A percentile compares a stretch with the other conserved stretches of the same genome.
Conservation (phyloP, 2,329 filamentous ascomycete genomes). For the Alternaria ethzedia region DNA sequence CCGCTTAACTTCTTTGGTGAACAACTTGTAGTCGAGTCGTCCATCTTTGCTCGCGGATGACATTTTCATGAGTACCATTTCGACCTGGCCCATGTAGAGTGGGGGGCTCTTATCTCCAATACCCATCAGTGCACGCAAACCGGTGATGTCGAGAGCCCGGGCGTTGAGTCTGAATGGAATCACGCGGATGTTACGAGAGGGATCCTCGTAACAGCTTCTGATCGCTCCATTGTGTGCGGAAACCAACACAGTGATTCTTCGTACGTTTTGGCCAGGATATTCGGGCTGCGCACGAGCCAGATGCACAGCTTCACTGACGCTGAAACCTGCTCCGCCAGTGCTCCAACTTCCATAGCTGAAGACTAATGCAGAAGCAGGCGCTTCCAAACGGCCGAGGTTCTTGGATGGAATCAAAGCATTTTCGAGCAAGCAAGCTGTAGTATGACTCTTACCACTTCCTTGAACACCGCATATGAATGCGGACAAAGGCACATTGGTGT, state of each 20-base stretch:
- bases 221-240: background rate
- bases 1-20: background rate
- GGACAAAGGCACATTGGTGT: constrained; percentile 63
- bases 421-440: constrained; percentile 61
- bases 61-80: background rate
- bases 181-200: constrained; percentile 52
- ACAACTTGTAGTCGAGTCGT: background rate
- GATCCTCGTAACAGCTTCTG: background rate
- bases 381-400: background rate
- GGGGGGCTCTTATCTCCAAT: constrained; percentile 32
- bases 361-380: background rate
- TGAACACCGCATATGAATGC: constrained; percentile 69
- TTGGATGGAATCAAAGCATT: constrained; percentile 12
- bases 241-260: background rate
- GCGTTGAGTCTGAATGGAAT: constrained; percentile 56
- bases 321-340: constrained; percentile 54
- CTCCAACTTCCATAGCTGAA: background rate
- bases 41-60: background rate
- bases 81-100: constrained; percentile 59
- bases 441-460: constrained; percentile 68
- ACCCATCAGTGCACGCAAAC: constrained; percentile 50
- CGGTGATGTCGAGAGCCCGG: constrained; percentile 57
- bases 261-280: background rate
- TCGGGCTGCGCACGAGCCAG: background rate
- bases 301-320: constrained; percentile 64